These are phyloP conservation scores for Reutealis trisperma DNA, from an alignment of 345 rosid genomes.

Conservation along the genomic window DNA sequence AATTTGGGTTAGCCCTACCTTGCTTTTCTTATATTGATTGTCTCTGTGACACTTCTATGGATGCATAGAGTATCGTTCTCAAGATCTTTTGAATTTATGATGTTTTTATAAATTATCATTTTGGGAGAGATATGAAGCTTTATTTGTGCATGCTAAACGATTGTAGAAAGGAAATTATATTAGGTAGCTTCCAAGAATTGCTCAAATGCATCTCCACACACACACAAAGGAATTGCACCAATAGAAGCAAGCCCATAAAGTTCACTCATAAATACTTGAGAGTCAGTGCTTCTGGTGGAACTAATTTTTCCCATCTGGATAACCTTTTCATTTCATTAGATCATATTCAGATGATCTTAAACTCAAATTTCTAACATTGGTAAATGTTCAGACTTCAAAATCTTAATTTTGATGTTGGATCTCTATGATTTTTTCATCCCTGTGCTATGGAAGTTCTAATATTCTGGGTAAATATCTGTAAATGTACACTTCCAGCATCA, in stretches of 20 bases:
- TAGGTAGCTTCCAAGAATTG: background rate
- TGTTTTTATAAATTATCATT: background rate
- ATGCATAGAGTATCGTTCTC: background rate
- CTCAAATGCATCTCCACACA: background rate
- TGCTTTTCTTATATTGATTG: background rate
- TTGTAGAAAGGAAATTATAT: background rate
- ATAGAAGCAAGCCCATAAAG: background rate
- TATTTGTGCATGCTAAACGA: background rate
- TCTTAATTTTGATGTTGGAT: background rate
- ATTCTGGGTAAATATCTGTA: background rate
- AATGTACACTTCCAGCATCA: background rate
- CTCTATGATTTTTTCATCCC: background rate
- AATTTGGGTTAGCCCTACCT: slow-evolving; percentile 68
- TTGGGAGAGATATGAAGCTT: background rate
- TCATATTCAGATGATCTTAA: background rate
- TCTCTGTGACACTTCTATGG: slow-evolving; percentile 1
- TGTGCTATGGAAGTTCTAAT: background rate
- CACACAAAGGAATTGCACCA: background rate
- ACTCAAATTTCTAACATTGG: background rate
- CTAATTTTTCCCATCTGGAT: background rate
- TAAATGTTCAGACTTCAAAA: background rate
- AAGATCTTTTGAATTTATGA: background rate
- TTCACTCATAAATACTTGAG: background rate
- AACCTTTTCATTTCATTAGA: background rate
- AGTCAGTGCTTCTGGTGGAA: background rate